These are phyloP conservation scores for Basipetospora chlamydospora DNA, from an alignment of 2,329 filamentous ascomycete species.

Conservation along the genomic window DNA sequence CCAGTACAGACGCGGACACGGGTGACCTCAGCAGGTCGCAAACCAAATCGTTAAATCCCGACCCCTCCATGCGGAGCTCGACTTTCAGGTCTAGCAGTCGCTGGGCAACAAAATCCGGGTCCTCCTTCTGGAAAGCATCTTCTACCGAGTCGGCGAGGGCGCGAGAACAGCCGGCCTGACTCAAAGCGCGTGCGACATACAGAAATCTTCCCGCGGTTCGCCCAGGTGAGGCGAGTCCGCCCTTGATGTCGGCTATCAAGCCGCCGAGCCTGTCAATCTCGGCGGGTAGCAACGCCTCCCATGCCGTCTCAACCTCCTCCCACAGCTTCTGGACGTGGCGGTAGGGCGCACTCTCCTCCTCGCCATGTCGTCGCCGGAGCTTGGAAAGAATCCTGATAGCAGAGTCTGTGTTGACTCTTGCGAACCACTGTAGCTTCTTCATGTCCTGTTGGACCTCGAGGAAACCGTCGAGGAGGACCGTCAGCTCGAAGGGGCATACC, in stretches of 20 bases:
- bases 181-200: not conserved
- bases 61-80: too few species aligned
- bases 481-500: too few species aligned
- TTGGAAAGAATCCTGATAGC: slow-evolving; percentile 4
- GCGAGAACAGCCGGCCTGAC: not conserved
- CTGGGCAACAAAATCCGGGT: too few species aligned
- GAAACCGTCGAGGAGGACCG: not conserved
- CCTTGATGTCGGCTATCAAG: too few species aligned
- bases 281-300: not conserved
- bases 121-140: not conserved
- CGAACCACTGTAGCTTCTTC: slow-evolving; percentile 5
- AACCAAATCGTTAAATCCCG: too few species aligned
- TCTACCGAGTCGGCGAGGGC: not conserved
- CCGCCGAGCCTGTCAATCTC: too few species aligned
- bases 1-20: too few species aligned
- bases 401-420: slow-evolving; percentile 4
- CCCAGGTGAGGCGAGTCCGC: too few species aligned
- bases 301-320: not conserved
- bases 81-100: too few species aligned
- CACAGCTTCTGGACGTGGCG: not conserved
- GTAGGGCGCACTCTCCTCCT: not conserved
- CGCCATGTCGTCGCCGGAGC: not conserved
- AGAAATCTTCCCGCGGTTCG: too few species aligned
- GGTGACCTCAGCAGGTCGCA: too few species aligned
- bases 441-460: slow-evolving; percentile 1